Conservation (phyloP, 148 eudicot genomes). For the Chenopodium album region DNA sequence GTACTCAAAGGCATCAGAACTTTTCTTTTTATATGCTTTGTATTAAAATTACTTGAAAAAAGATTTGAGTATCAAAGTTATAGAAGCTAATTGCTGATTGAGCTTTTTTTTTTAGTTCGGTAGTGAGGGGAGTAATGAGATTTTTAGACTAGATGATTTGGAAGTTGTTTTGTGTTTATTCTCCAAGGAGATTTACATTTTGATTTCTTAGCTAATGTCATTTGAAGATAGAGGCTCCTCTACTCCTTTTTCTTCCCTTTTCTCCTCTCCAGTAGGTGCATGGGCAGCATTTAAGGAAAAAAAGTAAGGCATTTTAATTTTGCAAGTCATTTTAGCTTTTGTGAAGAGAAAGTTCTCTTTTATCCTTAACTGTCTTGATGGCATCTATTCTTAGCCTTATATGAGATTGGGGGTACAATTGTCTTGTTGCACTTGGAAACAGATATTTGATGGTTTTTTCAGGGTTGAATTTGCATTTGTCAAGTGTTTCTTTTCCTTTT, state of each 20-base stretch:
- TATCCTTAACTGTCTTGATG: background rate
- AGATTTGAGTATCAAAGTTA: no score
- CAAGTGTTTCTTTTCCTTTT: background rate
- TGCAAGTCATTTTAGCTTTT: background rate
- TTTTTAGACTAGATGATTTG: background rate
- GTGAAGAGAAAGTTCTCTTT: background rate
- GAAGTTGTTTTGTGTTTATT: background rate
- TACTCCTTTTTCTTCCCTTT: background rate
- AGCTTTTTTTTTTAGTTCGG: background rate
- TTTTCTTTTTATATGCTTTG: background rate
- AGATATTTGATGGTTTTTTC: background rate
- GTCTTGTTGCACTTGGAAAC: background rate
- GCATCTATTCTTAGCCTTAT: background rate
- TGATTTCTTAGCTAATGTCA: background rate
- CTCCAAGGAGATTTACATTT: no score
- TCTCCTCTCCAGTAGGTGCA: background rate
- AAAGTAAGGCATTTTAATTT: background rate
- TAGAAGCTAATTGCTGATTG: background rate
- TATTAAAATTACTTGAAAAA: background rate
- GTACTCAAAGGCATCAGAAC: background rate
- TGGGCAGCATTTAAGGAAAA: background rate
- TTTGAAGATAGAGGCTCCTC: background rate
- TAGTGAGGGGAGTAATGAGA: background rate
- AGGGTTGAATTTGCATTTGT: background rate
- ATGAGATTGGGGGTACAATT: background rate